Base-by-base conservation (phyloP, 768 basidiomycete genomes). In the Lactifluus rugatus region DNA sequence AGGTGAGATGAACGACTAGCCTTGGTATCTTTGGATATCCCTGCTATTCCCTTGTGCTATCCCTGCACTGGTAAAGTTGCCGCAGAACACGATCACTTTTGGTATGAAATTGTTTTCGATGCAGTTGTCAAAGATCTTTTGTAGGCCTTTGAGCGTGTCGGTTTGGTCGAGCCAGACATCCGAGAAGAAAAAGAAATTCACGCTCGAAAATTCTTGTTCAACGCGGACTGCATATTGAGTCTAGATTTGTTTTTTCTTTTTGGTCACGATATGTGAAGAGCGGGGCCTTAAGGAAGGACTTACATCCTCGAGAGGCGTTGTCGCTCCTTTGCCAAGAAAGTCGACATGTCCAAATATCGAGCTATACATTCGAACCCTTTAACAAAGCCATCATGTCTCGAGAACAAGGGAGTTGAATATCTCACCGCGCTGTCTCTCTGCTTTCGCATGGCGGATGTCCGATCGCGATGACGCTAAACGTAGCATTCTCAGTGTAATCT, bases 371-470 rank as follows among this genome's bases (percentile, higher is more conserved):
- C 42, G 14, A 56, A 66, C 52, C 70, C 47, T 36, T 48, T 48
- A 25, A 34, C 11, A 34, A 31, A 46, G 44, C 48, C 58, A 37
- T 21, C 14, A 23, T 13, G 13, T 17, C 44, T 34, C 36, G 48
- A 13, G 21, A 28, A 37, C 1, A 17, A 9, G 37, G 50, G 10
- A 34, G 41, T 21, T 42, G 31, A 26, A 37, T 45, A 8, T 64
- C 79, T 61, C 67, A 92, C 90, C 92, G 78, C 16, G 95, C 85
- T 2, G 81, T 83, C 59, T 85, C 85, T 42, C 96, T 77, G 64
- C 86, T 80, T 72, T 99, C 96, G 66, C 93, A 95, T 11, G 96
- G 96, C 1, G 96, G 96, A 71, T 98, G 95, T 2, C 96, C 96
- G 60, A 99, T 89, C 19, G 94, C 96, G 62, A 93, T 82, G 6